Conservation (phyloP, 1,284 basidiomycete species). For the Inonotus hispidus region DNA sequence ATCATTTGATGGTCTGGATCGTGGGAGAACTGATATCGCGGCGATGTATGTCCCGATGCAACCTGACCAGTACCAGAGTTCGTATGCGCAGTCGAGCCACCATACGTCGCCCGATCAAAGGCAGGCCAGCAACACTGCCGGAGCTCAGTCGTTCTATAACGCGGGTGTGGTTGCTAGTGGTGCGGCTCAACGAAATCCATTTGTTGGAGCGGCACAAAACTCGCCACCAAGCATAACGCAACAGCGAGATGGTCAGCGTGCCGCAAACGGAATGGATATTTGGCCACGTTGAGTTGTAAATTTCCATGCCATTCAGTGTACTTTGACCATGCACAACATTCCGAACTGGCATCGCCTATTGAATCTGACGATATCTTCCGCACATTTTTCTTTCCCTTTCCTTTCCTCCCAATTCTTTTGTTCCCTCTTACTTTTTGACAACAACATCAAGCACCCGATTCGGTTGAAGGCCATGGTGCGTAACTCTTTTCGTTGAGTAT, state of each 20-base stretch:
- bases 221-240: conserved; percentile 35
- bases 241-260: conserved; percentile 50
- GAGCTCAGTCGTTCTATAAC: conserved; percentile 64
- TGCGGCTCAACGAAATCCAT: conserved; percentile 55
- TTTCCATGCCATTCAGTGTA: too few relatives aligned
- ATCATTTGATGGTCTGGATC: conserved; percentile 55
- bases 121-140: conserved; percentile 36
- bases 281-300: conserved; percentile 55
- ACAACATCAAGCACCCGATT: not conserved
- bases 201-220: conserved; percentile 25
- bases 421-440: not conserved
- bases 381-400: not conserved
- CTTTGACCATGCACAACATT: not conserved
- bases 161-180: conserved; percentile 51
- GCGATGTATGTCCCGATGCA: conserved; percentile 73
- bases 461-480: too few relatives aligned
- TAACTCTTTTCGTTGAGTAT: not conserved
- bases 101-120: conserved; percentile 33
- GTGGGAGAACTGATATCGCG: conserved; percentile 53
- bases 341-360: too few relatives aligned
- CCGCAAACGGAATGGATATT: conserved; percentile 61
- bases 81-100: conserved; percentile 39
- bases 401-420: not conserved
- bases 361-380: not conserved
- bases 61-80: conserved; percentile 59